A percentile compares a stretch with the other conserved stretches of the same genome.
phyloP scores from a whole-genome alignment of 2,329 filamentous ascomycete species.

The Fusarium luffae region DNA sequence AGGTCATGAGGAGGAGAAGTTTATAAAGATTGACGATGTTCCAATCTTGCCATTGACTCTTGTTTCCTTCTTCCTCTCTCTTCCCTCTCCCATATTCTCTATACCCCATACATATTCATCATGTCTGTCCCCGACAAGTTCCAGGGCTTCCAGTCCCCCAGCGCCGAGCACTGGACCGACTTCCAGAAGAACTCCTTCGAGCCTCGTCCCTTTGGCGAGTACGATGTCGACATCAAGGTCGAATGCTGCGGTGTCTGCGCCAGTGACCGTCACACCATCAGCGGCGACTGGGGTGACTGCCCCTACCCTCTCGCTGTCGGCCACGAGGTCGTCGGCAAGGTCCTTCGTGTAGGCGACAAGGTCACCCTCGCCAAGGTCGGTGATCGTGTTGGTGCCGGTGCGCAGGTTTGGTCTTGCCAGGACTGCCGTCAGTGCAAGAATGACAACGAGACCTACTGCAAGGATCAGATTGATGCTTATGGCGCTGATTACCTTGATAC shows the following conservation, averaged over 20 bases:
- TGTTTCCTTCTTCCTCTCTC: slow-evolving; percentile 2
- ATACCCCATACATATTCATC: slow-evolving; percentile 10
- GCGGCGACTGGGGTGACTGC: slow-evolving; percentile 73
- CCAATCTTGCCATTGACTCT: slow-evolving; percentile 15
- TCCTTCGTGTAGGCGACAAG: slow-evolving; percentile 70
- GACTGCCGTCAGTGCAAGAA: slow-evolving; percentile 55
- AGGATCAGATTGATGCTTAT: slow-evolving; percentile 60
- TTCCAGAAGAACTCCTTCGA: slow-evolving; percentile 80
- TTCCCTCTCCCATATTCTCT: background rate
- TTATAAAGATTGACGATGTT: slow-evolving; percentile 27
- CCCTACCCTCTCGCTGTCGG: slow-evolving; percentile 74
- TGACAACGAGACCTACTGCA: slow-evolving; percentile 57
- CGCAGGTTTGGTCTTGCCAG: slow-evolving; percentile 66
- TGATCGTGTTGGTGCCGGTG: slow-evolving; percentile 68
- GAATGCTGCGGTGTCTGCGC: slow-evolving; percentile 82
- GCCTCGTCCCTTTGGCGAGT: slow-evolving; percentile 86
- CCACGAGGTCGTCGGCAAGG: slow-evolving; percentile 78
- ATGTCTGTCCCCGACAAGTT: slow-evolving; percentile 70
- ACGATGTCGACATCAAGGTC: slow-evolving; percentile 90
- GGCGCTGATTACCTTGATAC: slow-evolving; percentile 60
- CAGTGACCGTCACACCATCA: slow-evolving; percentile 77
- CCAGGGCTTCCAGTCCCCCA: slow-evolving; percentile 69
- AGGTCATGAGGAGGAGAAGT: slow-evolving; percentile 22
- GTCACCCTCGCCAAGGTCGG: slow-evolving; percentile 63
- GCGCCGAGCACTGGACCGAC: slow-evolving; percentile 65